Evolutionary conservation across 257 asterid species (phyloP).

Genomic region (Capsicum chinense): DNA sequence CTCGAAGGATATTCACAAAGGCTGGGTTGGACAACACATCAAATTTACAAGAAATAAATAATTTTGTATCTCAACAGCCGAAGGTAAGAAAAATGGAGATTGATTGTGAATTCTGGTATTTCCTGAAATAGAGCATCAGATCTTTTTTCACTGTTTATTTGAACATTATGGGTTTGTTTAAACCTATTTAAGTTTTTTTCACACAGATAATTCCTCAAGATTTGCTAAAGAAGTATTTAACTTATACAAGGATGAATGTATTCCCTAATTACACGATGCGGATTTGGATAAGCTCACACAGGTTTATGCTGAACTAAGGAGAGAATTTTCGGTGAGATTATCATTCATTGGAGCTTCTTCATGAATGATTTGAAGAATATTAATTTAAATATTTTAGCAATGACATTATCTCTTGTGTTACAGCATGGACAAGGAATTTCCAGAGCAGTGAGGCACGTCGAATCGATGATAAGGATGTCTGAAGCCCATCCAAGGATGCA

Average conservation of each 20-base stretch:
- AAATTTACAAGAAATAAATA: too few relatives aligned
- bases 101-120: too few relatives aligned
- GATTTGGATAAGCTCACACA: conserved; percentile 87
- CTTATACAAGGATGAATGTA: conserved; percentile 86
- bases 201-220: conserved; percentile 87
- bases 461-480: conserved; percentile 98
- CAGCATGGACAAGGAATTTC: conserved; percentile 97
- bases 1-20: too few relatives aligned
- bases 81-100: too few relatives aligned
- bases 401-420: conserved; percentile 27
- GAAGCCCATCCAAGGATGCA: conserved; percentile 99
- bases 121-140: too few relatives aligned
- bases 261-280: conserved; percentile 89
- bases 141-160: background rate
- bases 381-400: conserved; percentile 21
- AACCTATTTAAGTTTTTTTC: background rate
- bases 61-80: too few relatives aligned
- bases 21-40: too few relatives aligned
- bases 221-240: conserved; percentile 88
- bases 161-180: background rate
- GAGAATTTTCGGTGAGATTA: conserved; percentile 87
- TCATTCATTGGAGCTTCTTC: background rate
- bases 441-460: conserved; percentile 95
- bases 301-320: conserved; percentile 93
- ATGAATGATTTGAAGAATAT: background rate